A percentile compares a stretch with the other conserved stretches of the same genome.
These are phyloP conservation scores for Cystobasidium sp. DNA, from an alignment of 1,284 basidiomycete genomes.

Conservation along the genomic window DNA sequence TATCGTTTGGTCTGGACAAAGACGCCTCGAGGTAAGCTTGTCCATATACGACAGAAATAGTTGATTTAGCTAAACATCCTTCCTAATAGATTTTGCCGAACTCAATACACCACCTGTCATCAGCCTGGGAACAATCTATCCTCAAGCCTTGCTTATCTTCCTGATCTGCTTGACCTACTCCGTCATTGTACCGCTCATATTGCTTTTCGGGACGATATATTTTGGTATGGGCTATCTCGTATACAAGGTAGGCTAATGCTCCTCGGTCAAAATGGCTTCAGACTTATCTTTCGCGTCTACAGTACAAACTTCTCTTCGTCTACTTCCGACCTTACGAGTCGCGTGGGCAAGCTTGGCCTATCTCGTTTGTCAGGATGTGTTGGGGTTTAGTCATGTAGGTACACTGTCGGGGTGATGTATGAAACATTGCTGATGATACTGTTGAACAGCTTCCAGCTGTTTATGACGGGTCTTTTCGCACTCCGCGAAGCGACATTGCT, in stretches of 20 bases:
- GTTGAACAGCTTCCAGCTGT: conserved; percentile 77
- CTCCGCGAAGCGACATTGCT: conserved; percentile 75
- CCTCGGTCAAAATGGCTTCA: conserved; percentile 53
- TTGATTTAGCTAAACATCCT: background rate
- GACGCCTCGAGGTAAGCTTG: conserved; percentile 75
- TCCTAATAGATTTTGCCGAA: conserved; percentile 78
- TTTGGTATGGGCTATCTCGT: conserved; percentile 88
- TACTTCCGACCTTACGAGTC: conserved; percentile 74
- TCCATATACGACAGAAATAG: background rate
- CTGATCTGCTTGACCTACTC: conserved; percentile 93
- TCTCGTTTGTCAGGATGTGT: conserved; percentile 56
- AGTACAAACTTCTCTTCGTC: conserved; percentile 52
- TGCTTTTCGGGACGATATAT: conserved; percentile 91
- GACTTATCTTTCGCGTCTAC: background rate
- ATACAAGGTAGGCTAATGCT: conserved; percentile 98
- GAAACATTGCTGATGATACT: background rate
- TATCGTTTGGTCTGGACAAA: conserved; percentile 73
- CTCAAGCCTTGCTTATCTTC: conserved; percentile 83
- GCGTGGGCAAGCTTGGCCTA: conserved; percentile 89
- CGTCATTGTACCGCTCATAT: conserved; percentile 90
- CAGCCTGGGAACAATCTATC: conserved; percentile 72
- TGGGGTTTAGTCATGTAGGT: conserved; percentile 52
- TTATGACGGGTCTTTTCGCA: conserved; percentile 93
- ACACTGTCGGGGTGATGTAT: background rate
- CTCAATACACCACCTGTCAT: conserved; percentile 96